Evolutionary conservation across 2,329 filamentous ascomycete genomes (phyloP).

Genomic region (Epichloe sp.): DNA sequence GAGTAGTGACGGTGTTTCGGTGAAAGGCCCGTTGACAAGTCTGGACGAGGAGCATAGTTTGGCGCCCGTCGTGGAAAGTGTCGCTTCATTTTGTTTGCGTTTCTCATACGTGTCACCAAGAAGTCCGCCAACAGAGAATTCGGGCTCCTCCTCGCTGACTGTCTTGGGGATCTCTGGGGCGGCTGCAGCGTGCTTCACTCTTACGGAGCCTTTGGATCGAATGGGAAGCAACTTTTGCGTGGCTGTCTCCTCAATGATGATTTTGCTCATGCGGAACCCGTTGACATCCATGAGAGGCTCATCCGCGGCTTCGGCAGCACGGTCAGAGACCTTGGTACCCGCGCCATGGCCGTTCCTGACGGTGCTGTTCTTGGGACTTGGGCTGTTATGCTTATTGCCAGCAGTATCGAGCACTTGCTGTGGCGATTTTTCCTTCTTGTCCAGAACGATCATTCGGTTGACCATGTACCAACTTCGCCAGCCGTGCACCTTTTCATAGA

Average conservation of each 20-base stretch:
- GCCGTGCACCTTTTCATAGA: constrained; percentile 56
- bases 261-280: constrained; percentile 8
- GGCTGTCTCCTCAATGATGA: background rate
- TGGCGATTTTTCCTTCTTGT: constrained; percentile 19
- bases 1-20: constrained; percentile 42
- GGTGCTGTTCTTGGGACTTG: constrained; percentile 1
- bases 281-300: constrained; percentile 10
- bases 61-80: constrained; percentile 18
- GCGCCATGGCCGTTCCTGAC: background rate
- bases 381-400: background rate
- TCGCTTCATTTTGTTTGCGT: constrained; percentile 26
- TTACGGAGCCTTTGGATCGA: background rate
- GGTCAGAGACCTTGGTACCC: background rate
- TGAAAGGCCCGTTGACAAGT: constrained; percentile 30
- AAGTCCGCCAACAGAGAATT: constrained; percentile 39
- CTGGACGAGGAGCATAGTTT: constrained; percentile 10
- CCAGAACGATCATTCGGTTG: constrained; percentile 46
- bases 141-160: constrained; percentile 15
- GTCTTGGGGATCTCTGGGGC: background rate
- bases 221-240: background rate
- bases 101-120: constrained; percentile 36
- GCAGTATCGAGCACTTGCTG: constrained; percentile 5
- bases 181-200: background rate
- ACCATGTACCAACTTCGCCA: constrained; percentile 93
- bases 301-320: background rate